Percentiles rank a stretch among this genome's conserved stretches.
Evolutionary conservation across 2,329 filamentous ascomycete species (phyloP).

Genomic region (Biscogniauxia marginata): DNA sequence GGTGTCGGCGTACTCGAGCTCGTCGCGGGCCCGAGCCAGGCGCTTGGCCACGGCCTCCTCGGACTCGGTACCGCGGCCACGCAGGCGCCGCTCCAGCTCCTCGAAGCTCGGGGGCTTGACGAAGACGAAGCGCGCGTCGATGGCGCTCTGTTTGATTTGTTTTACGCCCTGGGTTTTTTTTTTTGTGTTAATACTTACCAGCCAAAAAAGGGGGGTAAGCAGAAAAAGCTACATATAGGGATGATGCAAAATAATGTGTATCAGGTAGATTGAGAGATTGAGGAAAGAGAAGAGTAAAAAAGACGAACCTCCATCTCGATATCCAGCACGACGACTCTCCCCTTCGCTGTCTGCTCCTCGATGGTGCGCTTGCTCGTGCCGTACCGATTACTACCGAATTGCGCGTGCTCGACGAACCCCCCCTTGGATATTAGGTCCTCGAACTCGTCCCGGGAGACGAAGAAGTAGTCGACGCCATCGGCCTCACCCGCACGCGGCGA

Average conservation of each 20-base stretch:
- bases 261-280: background rate
- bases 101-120: conserved; percentile 76
- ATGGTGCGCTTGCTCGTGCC: conserved; percentile 82
- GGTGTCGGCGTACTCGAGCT: conserved; percentile 70
- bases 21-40: conserved; percentile 67
- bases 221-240: background rate
- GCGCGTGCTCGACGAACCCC: conserved; percentile 81
- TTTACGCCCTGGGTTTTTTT: conserved; percentile 65
- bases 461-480: conserved; percentile 80
- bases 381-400: conserved; percentile 84
- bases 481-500: conserved; percentile 71
- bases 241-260: background rate
- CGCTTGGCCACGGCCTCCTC: conserved; percentile 70
- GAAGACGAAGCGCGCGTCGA: conserved; percentile 80
- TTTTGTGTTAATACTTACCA: background rate
- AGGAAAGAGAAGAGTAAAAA: background rate
- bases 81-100: conserved; percentile 70
- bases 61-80: conserved; percentile 74
- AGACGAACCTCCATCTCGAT: conserved; percentile 86
- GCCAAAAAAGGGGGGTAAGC: no score
- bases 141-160: conserved; percentile 76
- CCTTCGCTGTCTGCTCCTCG: conserved; percentile 68
- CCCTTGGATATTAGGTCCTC: conserved; percentile 62
- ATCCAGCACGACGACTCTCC: conserved; percentile 78
- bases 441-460: conserved; percentile 66